These are phyloP conservation scores for Prunus padus DNA, from an alignment of 306 rosid genomes.

Conservation along the genomic window DNA sequence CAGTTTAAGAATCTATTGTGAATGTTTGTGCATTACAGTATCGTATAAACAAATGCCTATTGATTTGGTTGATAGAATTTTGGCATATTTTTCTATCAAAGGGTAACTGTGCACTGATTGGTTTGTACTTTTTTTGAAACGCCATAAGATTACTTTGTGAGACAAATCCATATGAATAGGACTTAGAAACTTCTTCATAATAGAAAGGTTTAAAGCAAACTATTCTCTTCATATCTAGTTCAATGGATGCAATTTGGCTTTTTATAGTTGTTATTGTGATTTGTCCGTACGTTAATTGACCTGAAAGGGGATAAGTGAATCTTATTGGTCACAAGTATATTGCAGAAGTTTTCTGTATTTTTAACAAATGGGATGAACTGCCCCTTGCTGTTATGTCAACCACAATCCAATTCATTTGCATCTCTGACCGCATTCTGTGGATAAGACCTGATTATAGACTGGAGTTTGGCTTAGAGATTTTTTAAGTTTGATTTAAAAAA, in stretches of 20 bases:
- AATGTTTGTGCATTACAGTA: not conserved
- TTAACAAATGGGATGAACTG: not conserved
- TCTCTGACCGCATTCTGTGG: not conserved
- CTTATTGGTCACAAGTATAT: conserved; percentile 1
- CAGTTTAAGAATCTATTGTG: not conserved
- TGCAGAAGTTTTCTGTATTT: not conserved
- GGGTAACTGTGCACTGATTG: not conserved
- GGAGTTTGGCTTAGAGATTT: not conserved
- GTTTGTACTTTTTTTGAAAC: not conserved
- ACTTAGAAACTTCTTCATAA: not conserved
- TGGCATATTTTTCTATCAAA: not conserved
- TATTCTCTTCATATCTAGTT: not conserved
- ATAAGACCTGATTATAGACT: not conserved
- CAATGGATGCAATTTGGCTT: not conserved
- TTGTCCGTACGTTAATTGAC: not conserved
- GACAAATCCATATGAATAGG: not conserved
- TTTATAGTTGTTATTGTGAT: not conserved
- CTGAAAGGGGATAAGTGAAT: not conserved
- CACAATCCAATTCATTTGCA: not conserved
- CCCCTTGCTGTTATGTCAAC: not conserved
- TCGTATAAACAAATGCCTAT: not conserved
- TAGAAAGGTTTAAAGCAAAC: not conserved
- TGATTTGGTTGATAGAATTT: not conserved
- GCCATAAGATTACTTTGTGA: not conserved
- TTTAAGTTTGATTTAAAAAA: not conserved